Base-by-base conservation (phyloP, 176 grass and related monocot species). In the Olyra latifolia region DNA sequence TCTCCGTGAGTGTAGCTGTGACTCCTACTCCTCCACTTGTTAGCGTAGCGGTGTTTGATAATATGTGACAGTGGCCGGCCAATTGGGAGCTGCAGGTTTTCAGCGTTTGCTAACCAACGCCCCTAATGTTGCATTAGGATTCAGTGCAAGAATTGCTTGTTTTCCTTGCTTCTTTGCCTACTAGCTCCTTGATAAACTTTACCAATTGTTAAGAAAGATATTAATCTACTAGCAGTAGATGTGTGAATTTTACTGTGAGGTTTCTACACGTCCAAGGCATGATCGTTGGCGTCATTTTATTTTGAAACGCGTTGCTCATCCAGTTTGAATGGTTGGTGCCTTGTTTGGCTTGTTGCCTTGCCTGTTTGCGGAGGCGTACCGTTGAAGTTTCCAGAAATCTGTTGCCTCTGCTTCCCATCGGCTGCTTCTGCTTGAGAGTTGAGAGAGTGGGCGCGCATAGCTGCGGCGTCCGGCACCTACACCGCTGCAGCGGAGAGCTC, bases 351-450 rank as follows among this genome's bases (percentile, higher is more conserved):
- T 35, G 32, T 35, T 35, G 32, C 5, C 32, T 35, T 78, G 40
- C 44, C 43, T 30, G 47, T 45, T 52, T 43, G 25, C 19, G 66
- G 73, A 69, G 39, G 20, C 1, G 67, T 58, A 32, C 62, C 69
- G 76, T 66, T 73, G 78, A 80, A 75, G 76, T 35, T 68, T 88
- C 63, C 27, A 62, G 38, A 88, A 84, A 55, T 63, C 62, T 76
- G 71, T 54, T 40, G 19, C 20, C n/a, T 15, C 57, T 30, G 52
- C 56, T 29, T 25, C 22, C 50, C 52, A 20, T 39, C n/a, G 16
- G 29, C 76, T 54, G 62, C 25, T 49, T 10, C 76, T 54, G 46
- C 25, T 49, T 10, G n/a, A 23, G 17, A 62, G 8, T n/a, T n/a
- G n/a, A n/a, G 58, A 77, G 62, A 23, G 4, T 16, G 60, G 45